These are phyloP conservation scores for Ambrosia trifida DNA, from an alignment of 129 eudicot genomes.

Conservation along the genomic window DNA sequence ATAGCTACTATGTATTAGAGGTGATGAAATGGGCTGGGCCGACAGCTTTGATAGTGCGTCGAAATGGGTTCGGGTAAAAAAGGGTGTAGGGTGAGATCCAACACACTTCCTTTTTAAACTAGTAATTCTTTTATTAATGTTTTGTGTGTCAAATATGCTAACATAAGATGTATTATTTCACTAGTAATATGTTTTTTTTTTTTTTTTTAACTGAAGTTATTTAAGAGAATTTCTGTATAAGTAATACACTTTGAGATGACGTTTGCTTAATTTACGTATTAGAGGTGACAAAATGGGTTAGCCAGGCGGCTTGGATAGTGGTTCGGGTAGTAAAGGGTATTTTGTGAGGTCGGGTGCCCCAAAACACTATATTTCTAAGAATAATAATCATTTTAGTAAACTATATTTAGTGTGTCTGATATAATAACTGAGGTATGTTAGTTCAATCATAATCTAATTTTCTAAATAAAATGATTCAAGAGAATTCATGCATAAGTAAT, in stretches of 20 bases:
- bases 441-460: neutral
- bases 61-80: neutral
- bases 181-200: neutral
- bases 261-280: neutral
- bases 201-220: neutral
- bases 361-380: neutral
- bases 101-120: neutral
- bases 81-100: neutral
- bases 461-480: neutral
- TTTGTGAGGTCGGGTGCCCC: neutral
- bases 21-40: neutral
- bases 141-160: neutral
- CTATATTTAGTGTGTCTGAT: neutral
- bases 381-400: neutral
- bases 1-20: neutral
- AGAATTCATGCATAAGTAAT: neutral
- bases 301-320: neutral
- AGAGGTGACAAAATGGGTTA: constrained; percentile 4
- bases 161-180: neutral
- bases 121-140: neutral
- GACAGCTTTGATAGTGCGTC: neutral
- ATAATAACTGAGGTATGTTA: neutral
- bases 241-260: neutral
- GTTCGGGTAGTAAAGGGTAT: neutral
- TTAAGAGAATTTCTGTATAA: neutral